These are phyloP conservation scores for Sporothrix humicola DNA, from an alignment of 2,329 filamentous ascomycete genomes.

Conservation along the genomic window DNA sequence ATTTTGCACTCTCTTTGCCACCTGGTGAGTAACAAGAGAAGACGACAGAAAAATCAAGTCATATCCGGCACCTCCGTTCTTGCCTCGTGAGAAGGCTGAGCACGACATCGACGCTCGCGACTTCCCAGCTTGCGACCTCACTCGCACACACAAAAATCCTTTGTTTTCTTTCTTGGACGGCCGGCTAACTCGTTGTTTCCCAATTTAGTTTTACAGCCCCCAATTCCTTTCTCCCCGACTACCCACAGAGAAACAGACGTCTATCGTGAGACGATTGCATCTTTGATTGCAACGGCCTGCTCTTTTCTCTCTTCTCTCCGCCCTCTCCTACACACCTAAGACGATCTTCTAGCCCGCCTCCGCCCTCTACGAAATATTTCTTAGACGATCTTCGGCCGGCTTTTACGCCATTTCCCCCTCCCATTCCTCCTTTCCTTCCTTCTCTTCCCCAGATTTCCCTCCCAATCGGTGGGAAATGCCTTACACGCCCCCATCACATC, in stretches of 20 bases:
- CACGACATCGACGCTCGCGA: background rate
- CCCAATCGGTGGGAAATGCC: slow-evolving; percentile 67
- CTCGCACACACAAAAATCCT: background rate
- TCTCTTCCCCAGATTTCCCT: slow-evolving; percentile 15
- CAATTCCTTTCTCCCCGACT: slow-evolving; percentile 4
- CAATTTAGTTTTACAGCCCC: background rate
- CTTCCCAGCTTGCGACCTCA: slow-evolving; percentile 6
- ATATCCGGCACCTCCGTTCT: background rate
- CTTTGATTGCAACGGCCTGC: slow-evolving; percentile 13
- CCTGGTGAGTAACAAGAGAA: slow-evolving; percentile 26
- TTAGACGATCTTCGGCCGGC: slow-evolving; percentile 11
- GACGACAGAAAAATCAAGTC: too few species aligned
- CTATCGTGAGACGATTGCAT: slow-evolving; percentile 10
- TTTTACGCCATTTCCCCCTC: slow-evolving; percentile 17
- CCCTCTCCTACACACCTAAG: slow-evolving; percentile 17
- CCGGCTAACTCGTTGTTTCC: slow-evolving; percentile 28
- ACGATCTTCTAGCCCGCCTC: background rate
- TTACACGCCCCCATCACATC: slow-evolving; percentile 80
- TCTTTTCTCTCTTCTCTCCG: background rate
- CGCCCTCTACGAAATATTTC: slow-evolving; percentile 13
- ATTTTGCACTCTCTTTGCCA: slow-evolving; percentile 29
- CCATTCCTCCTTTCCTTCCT: background rate
- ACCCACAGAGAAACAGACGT: slow-evolving; percentile 18
- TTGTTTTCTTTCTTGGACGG: slow-evolving; percentile 5
- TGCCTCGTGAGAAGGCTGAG: background rate